phyloP scores from a whole-genome alignment of 495 filamentous ascomycete genomes.

The Baudoinia panamericana region DNA sequence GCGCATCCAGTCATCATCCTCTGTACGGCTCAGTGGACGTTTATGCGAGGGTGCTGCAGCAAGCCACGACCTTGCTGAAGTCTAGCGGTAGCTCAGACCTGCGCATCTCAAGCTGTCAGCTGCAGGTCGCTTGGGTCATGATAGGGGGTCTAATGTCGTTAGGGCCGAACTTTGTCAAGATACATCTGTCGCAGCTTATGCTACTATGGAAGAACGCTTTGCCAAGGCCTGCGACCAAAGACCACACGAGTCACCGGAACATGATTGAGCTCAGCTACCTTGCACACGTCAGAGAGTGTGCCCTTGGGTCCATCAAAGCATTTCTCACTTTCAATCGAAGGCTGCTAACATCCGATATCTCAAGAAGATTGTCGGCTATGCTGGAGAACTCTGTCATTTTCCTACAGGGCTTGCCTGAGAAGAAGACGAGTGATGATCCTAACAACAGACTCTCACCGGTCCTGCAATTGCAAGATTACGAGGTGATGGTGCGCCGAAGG shows the following conservation, averaged over 20 bases:
- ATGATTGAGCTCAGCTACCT: slow-evolving; percentile 83
- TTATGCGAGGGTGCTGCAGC: slow-evolving; percentile 77
- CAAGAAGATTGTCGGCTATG: slow-evolving; percentile 84
- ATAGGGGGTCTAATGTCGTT: slow-evolving; percentile 94
- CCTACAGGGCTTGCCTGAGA: slow-evolving; percentile 63
- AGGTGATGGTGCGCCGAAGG: slow-evolving; percentile 82
- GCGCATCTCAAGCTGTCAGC: slow-evolving; percentile 80
- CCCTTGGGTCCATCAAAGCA: slow-evolving; percentile 74
- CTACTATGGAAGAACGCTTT: slow-evolving; percentile 97
- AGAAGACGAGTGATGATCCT: slow-evolving; percentile 80
- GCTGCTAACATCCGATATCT: slow-evolving; percentile 83
- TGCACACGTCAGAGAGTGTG: slow-evolving; percentile 89
- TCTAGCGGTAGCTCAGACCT: slow-evolving; percentile 84
- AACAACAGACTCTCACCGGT: slow-evolving; percentile 72
- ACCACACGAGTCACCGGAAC: slow-evolving; percentile 68
- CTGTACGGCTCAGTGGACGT: slow-evolving; percentile 92
- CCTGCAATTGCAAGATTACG: slow-evolving; percentile 80
- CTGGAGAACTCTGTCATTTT: slow-evolving; percentile 91
- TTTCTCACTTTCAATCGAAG: slow-evolving; percentile 92
- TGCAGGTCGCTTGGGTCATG: slow-evolving; percentile 95
- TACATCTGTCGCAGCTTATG: slow-evolving; percentile 87
- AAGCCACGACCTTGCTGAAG: slow-evolving; percentile 86
- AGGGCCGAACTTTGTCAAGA: slow-evolving; percentile 97
- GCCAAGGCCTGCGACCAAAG: slow-evolving; percentile 82
- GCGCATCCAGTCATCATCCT: slow-evolving; percentile 74